Evolutionary conservation across 805 yeast species (phyloP), one percentile per base, ranked within the genome.

Genomic region (Hanseniaspora clermontiae): DNA sequence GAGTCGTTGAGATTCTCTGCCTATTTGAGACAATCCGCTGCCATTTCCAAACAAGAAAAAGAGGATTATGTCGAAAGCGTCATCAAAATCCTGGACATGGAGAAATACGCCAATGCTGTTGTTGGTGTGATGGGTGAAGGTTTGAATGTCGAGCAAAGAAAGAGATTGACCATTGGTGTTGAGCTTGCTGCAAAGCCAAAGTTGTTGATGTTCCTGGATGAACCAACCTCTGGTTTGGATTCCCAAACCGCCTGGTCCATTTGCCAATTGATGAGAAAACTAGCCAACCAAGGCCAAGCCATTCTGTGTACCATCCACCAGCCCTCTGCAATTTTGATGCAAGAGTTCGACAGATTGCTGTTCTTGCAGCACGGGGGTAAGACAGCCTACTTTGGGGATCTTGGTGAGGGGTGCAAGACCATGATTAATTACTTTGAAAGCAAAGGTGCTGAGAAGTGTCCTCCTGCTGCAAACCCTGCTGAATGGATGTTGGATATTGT

Each of bases 41-140:
- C 60, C 17, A 77, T 77, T 31, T 63, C 83, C 12, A 70, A 68
- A 43, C 66, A 63, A 14, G 87, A 82, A 61, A 83, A 82, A 66
- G 70, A 78, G 45, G 78, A 68, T 1, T 82, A 82, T 62, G 87
- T 82, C 11, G 83, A 81, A 57, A 74, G 79, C 52, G 76, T 82
- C 50, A 78, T 83, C 60, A 74, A 77, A 51, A 69, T 83, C 48
- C 71, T 83, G 55, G 85, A 80, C 59, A 83, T 83, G 88, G 68
- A 67, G 46, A 66, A 71, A 9, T 83, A 80, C 61, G 79, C 85
- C 17, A 85, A 83, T 62, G 87, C 88, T 15, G 71, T 83, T 58
- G 86, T 83, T 59, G 88, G 87, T 65, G 78, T 74, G 59, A 74
- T 78, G 45, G 88, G 88, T 60, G 77, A 76, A 61, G 88, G 83